phyloP scores from a whole-genome alignment of 106 monocot genomes.

The Chionographis japonica region DNA sequence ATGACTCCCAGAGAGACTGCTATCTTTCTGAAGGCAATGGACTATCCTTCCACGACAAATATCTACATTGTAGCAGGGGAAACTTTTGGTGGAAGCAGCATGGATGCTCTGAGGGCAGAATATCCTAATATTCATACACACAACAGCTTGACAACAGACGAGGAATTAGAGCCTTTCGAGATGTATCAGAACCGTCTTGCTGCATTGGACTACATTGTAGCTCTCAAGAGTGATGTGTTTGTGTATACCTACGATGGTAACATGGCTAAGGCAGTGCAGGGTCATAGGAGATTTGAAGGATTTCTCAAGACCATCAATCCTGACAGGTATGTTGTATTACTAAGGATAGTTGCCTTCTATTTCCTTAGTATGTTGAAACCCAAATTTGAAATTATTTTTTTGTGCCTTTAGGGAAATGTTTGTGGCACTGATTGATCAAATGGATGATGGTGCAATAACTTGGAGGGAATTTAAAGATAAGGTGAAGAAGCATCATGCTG shows the following conservation, averaged over 20 bases:
- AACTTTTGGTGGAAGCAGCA: slow-evolving; percentile 33
- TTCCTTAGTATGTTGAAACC: neutral
- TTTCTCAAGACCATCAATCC: slow-evolving; percentile 53
- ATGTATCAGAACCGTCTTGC: slow-evolving; percentile 43
- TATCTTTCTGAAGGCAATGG: slow-evolving; percentile 47
- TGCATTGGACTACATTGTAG: slow-evolving; percentile 49
- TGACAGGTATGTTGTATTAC: slow-evolving; percentile 27
- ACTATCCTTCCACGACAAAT: slow-evolving; percentile 37
- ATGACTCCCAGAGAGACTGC: slow-evolving; percentile 52
- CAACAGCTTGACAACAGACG: slow-evolving; percentile 21
- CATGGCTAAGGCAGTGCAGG: slow-evolving; percentile 54
- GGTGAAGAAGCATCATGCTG: slow-evolving; percentile 32
- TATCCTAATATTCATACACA: slow-evolving; percentile 46
- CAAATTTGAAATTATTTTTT: neutral
- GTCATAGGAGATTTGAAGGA: slow-evolving; percentile 47
- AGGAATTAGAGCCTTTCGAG: slow-evolving; percentile 32
- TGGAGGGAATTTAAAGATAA: slow-evolving; percentile 35
- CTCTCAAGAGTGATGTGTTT: slow-evolving; percentile 47
- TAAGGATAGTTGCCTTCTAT: neutral
- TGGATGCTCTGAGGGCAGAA: slow-evolving; percentile 25
- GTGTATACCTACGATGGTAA: slow-evolving; percentile 59
- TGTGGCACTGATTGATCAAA: slow-evolving; percentile 50
- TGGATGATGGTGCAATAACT: slow-evolving; percentile 39
- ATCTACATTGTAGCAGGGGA: slow-evolving; percentile 42
- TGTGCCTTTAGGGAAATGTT: slow-evolving; percentile 35